A percentile compares a stretch with the other conserved stretches of the same genome.
Evolutionary conservation across 2,329 filamentous ascomycete genomes (phyloP).

Genomic region (Ceratocystis cacaofunesta): DNA sequence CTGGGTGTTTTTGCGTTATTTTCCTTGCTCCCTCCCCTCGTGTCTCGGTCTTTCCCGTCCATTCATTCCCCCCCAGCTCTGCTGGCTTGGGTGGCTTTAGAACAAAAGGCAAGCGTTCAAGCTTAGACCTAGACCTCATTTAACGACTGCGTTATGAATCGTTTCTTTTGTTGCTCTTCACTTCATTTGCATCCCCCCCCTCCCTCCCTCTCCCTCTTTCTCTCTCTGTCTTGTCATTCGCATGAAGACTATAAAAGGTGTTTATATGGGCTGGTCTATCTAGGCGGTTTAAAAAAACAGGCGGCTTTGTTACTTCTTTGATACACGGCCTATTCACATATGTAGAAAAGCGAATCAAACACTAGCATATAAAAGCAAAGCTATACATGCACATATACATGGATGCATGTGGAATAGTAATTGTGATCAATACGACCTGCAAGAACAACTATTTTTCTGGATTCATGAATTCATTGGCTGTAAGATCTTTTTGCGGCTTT

Average conservation of each 20-base stretch:
- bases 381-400: not conserved
- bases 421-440: too few species aligned
- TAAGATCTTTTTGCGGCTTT: not conserved
- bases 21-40: not conserved
- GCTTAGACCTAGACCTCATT: conserved; percentile 1
- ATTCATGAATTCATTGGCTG: not conserved
- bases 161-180: not conserved
- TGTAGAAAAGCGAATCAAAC: not conserved
- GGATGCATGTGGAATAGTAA: not conserved
- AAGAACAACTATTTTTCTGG: too few species aligned
- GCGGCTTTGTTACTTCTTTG: not conserved
- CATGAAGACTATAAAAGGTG: not conserved
- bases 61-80: not conserved
- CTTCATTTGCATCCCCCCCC: not conserved
- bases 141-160: not conserved
- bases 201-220: not conserved
- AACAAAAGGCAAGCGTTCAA: not conserved
- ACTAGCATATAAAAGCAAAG: not conserved
- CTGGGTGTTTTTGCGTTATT: conserved; percentile 1
- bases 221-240: not conserved
- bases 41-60: not conserved
- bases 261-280: not conserved
- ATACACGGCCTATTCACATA: not conserved
- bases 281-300: not conserved
- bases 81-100: not conserved